Base-by-base conservation (phyloP, 768 basidiomycete species). In the Russula brevipes region DNA sequence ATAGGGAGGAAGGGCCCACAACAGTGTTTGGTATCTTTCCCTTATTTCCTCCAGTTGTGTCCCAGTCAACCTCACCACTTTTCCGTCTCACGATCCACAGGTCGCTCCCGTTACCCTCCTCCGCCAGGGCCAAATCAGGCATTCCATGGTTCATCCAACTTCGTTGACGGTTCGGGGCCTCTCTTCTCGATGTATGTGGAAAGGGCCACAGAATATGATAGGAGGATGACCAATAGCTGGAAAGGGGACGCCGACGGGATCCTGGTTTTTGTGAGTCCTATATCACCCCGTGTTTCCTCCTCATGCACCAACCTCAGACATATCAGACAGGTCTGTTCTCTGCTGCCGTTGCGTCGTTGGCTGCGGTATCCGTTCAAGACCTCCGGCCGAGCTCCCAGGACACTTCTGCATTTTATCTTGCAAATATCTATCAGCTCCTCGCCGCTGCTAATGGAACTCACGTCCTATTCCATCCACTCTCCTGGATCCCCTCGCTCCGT, bases 261-360 rank as follows among this genome's bases (percentile, higher is more conserved):
- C 49, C 49, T 50, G 10, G 49, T 50, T 35, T 50, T 50, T 8
- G 49, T 50, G 31, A 50, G 49, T 8, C 12, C 24, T 9, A 50
- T 24, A 33, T 17, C 2, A 39, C 36, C 17, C 7, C n/a, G n/a
- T 3, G 14, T 8, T 30, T 6, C 12, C 30, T 33, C 14, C n/a
- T n/a, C n/a, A 11, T 42, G 4, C 38, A 5, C 41, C 17, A 5
- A 24, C 31, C 33, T 14, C 4, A 17, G 24, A 24, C 24, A 24
- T 31, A 4, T 14, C 31, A 61, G 60, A 61, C 60, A 3, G 60
- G 60, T 54, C 45, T 61, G 10, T 61, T 61, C 53, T 61, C 60
- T 5, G 60, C 60, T 4, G 36, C 52, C 8, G 52, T 60, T n/a
- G 59, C 59, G 6, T 12, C 53, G 14, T 5, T 54, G 16, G 3